Conservation (phyloP, 1,284 basidiomycete genomes). For the Ustanciosporium gigantosporum region DNA sequence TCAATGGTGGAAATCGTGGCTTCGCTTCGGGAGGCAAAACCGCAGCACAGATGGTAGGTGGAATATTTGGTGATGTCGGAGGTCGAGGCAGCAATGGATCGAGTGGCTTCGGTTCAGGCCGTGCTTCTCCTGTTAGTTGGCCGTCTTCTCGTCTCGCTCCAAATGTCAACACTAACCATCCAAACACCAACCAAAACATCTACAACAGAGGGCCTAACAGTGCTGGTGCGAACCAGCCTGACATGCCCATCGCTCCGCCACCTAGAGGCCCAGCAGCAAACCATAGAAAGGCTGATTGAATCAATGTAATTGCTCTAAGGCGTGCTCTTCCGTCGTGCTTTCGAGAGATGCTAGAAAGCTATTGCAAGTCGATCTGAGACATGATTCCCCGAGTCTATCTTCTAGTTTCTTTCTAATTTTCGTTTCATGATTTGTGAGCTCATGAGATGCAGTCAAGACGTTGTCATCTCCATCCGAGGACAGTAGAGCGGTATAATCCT, state of each 20-base stretch:
- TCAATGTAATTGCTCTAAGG: not conserved
- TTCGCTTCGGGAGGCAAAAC: conserved; percentile 26
- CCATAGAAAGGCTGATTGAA: not conserved
- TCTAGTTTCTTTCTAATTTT: no score
- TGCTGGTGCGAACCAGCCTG: not conserved
- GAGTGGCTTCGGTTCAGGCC: not conserved
- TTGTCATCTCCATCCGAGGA: no score
- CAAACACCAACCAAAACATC: conserved; percentile 1
- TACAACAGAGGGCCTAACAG: not conserved
- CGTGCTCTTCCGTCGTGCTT: no score
- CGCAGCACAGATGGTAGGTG: conserved; percentile 42
- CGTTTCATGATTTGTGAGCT: no score
- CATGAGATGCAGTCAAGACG: no score
- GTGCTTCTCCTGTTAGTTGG: not conserved
- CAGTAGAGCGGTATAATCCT: no score
- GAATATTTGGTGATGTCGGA: conserved; percentile 32
- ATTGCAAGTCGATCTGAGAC: no score
- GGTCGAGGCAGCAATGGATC: no score
- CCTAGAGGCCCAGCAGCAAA: not conserved
- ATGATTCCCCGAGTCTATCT: no score
- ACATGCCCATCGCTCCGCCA: not conserved
- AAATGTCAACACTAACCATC: not conserved
- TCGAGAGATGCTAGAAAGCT: no score
- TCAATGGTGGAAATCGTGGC: conserved; percentile 14
- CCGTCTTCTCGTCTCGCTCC: no score